Evolutionary conservation across 2,329 filamentous ascomycete genomes (phyloP), one percentile per base, ranked within the genome.

Genomic region (Ophiostoma perfectum): DNA sequence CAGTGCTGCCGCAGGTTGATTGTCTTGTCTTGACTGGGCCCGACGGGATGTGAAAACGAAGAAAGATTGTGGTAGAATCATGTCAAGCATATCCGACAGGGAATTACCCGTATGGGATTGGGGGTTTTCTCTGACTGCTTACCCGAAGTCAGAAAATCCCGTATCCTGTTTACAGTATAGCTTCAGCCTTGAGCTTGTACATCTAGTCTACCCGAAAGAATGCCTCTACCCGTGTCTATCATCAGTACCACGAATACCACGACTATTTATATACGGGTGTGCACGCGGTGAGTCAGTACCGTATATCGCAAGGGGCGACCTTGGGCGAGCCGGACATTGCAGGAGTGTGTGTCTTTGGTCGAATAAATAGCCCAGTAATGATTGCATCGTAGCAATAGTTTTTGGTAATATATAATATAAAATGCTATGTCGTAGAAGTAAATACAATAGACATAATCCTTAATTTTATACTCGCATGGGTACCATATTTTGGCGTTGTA

Each of bases 281-380:
- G 55, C 55, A 36, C n/a, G 27, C 18, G 3, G 0, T 67, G 58
- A 39, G 9, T 36, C 8, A 9, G 27, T 5, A 16, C 55, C 27
- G 27, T 52, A 11, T 27, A 27, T 11, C 14, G n/a, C 41, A 44
- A 39, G 18, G 64, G 52, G 39, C 9, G 45, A 3, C 38, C 49
- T 66, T 11, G 49, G 38, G 44, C 16, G 3, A 16, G 41, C 14
- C 65, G 65, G 68, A 69, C 60, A 69, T 69, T 69, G 16, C 60
- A 67, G 39, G 39, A 69, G 5, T 8, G n/a, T 8, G 12, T 64
- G 18, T 64, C 42, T 64, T 41, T 62, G 58, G 38, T 62, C 27
- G 27, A 27, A 27, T 2, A 60, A 60, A 39, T 39, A 60, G 36
- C 38, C 16, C 27, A 39, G 12, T 12, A 60, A 16, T 60, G 11